Base-by-base conservation (phyloP, 164 flowering plant species). In the Echeveria elegans region DNA sequence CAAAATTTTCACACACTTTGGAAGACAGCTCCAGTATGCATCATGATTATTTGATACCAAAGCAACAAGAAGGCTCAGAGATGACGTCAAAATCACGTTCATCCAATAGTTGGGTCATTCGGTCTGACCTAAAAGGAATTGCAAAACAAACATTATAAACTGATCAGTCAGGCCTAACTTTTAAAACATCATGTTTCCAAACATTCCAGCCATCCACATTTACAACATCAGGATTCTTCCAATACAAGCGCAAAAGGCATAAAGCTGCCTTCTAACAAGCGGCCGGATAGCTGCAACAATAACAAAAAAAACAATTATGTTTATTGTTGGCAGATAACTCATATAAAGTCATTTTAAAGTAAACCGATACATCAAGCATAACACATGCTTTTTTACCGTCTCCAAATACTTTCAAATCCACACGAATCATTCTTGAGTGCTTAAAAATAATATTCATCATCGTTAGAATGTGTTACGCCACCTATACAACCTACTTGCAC, bases 21-120 rank as follows among this genome's bases (percentile, higher is more conserved):
- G 97, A 71, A 92, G 89, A 77, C 95, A 88, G 78, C 86, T 90
- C 97, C 98, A 90, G 71, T 95, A 95, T 32, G 87, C 82, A 6
- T 95, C 97, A 66, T 95, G 93, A 70, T 88, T 77, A 77, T 90
- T 92, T 71, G 99, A 80, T 65, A 95, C 99, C 68, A 92, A 79
- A 32, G 98, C 86, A 74, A 95, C 99, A 75, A 95, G 86, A 72
- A 95, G 96, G 80, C 99, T 95, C 97, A 87, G 90, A n/a, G 96
- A 86, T 70, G 99, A 84, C 64, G 98, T 95, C 99, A 67, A 95
- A 74, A 81, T 95, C 98, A 62, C 98, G 98, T 74, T 95, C 98
- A 86, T 95, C 99, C n/a, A n/a, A 82, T 70, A 95, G 90, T 53
- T 95, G 99, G 37, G 98, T 75, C 98, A 95, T 95, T 56, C 93